phyloP scores from a whole-genome alignment of 2,329 filamentous ascomycete species.

The Fusarium nygamai region DNA sequence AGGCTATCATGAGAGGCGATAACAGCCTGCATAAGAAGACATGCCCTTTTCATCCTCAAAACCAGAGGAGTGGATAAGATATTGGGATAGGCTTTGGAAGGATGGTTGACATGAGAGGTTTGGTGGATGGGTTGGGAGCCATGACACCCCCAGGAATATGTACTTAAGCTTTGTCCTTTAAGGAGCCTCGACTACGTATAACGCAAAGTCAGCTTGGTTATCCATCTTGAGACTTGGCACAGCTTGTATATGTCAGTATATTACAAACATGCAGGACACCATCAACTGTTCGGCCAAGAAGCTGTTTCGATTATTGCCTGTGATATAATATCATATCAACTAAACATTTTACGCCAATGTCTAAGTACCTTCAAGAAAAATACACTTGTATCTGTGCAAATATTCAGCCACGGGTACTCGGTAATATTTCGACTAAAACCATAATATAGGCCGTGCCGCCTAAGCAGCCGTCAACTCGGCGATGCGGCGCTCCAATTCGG shows the following conservation, averaged over 20 bases:
- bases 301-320: neutral
- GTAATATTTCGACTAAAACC: neutral
- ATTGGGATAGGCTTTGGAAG: neutral
- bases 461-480: slow-evolving; percentile 71
- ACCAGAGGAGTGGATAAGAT: slow-evolving; percentile 2
- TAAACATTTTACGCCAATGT: neutral
- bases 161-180: neutral
- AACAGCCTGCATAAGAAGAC: slow-evolving; percentile 45
- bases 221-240: neutral
- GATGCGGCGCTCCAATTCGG: slow-evolving; percentile 87
- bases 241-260: neutral
- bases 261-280: neutral
- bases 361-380: neutral
- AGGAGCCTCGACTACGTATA: neutral
- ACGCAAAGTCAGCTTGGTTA: neutral
- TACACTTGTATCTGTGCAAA: neutral
- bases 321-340: neutral
- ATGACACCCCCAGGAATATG: neutral
- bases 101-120: neutral
- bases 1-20: slow-evolving; percentile 45
- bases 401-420: slow-evolving; percentile 6
- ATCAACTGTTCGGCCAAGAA: neutral
- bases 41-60: slow-evolving; percentile 46
- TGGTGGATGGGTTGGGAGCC: neutral
- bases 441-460: neutral